Evolutionary conservation across 2,329 filamentous ascomycete genomes (phyloP).

Genomic region (Nemania diffusa): DNA sequence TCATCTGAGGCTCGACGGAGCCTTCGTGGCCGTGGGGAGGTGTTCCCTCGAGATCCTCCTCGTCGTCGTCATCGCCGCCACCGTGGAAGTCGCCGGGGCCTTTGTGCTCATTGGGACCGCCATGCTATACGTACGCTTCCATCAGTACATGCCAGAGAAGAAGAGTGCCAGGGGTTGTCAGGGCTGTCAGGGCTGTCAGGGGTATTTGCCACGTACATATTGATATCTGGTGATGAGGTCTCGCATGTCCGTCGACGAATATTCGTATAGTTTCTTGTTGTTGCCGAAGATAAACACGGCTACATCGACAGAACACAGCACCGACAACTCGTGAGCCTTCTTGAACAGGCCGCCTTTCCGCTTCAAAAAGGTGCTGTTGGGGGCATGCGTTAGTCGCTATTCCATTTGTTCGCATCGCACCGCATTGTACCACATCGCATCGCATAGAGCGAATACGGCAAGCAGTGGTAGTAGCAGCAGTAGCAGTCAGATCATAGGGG

Average conservation of each 20-base stretch:
- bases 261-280: constrained; percentile 99
- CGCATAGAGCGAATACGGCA: background rate
- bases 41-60: constrained; percentile 78
- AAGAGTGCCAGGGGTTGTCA: constrained; percentile 15
- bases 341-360: constrained; percentile 99
- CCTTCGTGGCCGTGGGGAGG: constrained; percentile 73
- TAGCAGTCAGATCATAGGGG: background rate
- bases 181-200: no score
- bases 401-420: constrained; percentile 17
- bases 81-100: constrained; percentile 92
- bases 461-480: background rate
- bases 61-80: constrained; percentile 85
- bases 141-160: constrained; percentile 29
- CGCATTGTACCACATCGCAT: constrained; percentile 9
- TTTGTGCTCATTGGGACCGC: constrained; percentile 94
- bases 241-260: constrained; percentile 92
- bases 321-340: constrained; percentile 98
- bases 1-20: constrained; percentile 66
- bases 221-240: constrained; percentile 88
- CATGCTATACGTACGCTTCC: constrained; percentile 70
- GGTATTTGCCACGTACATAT: constrained; percentile 73
- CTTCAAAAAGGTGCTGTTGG: constrained; percentile 89
- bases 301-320: constrained; percentile 97
- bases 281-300: constrained; percentile 98
- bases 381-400: constrained; percentile 38